These are phyloP conservation scores for Pisolithus albus DNA, from an alignment of 768 basidiomycete species.

Conservation along the genomic window DNA sequence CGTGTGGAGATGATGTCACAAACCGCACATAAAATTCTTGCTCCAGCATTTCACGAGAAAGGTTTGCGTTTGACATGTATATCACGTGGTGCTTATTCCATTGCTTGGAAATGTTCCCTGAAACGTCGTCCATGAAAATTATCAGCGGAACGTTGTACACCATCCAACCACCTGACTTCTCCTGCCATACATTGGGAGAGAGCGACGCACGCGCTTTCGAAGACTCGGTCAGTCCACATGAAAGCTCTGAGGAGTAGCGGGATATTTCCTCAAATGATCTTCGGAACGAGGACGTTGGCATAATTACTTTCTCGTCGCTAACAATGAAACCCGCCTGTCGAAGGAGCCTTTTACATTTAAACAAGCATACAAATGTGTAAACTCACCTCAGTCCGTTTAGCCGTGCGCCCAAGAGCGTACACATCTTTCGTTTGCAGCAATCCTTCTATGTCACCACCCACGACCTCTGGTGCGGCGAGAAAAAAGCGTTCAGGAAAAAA, in stretches of 20 bases:
- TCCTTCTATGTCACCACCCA: no score
- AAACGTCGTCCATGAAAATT: slow-evolving; percentile 32
- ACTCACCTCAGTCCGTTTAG: no score
- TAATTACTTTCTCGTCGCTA: no score
- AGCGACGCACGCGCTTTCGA: neutral
- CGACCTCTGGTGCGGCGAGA: neutral
- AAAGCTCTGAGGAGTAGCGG: neutral
- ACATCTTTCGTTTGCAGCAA: no score
- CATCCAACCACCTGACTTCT: slow-evolving; percentile 14
- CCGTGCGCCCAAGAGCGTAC: no score
- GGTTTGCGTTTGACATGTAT: slow-evolving; percentile 27
- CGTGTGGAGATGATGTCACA: slow-evolving; percentile 29
- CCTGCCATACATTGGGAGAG: slow-evolving; percentile 18
- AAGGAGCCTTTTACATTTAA: no score
- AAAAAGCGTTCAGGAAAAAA: slow-evolving; percentile 8
- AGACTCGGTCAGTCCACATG: neutral
- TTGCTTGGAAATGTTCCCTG: slow-evolving; percentile 30
- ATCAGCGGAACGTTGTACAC: slow-evolving; percentile 19
- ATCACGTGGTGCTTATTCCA: slow-evolving; percentile 32
- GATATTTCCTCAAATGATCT: neutral
- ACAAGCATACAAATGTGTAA: no score
- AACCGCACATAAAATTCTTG: slow-evolving; percentile 26
- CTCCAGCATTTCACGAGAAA: slow-evolving; percentile 26
- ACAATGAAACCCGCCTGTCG: no score
- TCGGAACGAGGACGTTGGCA: no score